Conservation (phyloP, 768 basidiomycete species). For the Lactarius quietus region DNA sequence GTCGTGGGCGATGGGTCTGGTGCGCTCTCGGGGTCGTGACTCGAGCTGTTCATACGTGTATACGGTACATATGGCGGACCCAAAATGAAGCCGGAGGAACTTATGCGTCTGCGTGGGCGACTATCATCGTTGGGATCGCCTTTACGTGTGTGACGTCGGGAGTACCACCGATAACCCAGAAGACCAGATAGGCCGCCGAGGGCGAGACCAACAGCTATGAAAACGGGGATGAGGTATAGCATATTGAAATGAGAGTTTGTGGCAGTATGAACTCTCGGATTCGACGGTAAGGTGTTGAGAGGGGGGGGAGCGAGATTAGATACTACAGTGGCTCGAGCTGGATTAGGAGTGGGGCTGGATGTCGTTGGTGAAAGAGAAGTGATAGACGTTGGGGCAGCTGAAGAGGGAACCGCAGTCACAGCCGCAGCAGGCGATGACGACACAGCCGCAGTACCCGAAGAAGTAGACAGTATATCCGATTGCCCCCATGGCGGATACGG, state of each 20-base stretch:
- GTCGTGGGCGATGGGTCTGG: background rate
- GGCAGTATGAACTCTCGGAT: conserved; percentile 11
- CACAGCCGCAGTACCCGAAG: background rate
- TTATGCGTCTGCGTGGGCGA: background rate
- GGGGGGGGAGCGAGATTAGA: conserved; percentile 32
- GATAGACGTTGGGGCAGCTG: background rate
- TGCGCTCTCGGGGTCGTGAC: background rate
- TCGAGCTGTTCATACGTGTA: background rate
- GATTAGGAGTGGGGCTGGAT: background rate
- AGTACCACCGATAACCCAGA: conserved; percentile 26
- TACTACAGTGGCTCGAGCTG: conserved; percentile 16
- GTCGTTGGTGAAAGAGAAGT: background rate
- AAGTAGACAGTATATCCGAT: conserved; percentile 9
- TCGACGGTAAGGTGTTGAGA: conserved; percentile 18
- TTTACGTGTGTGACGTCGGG: conserved; percentile 13
- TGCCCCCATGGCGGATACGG: conserved; percentile 34
- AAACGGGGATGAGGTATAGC: conserved; percentile 32
- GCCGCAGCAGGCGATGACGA: background rate
- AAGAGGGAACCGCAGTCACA: background rate
- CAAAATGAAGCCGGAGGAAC: conserved; percentile 24
- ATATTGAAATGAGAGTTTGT: conserved; percentile 26
- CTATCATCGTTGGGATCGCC: conserved; percentile 1
- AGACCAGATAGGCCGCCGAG: conserved; percentile 29
- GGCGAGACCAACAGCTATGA: conserved; percentile 29
- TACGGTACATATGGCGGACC: conserved; percentile 33